phyloP scores from a whole-genome alignment of 768 basidiomycete species.

The Mycena leptocephala region DNA sequence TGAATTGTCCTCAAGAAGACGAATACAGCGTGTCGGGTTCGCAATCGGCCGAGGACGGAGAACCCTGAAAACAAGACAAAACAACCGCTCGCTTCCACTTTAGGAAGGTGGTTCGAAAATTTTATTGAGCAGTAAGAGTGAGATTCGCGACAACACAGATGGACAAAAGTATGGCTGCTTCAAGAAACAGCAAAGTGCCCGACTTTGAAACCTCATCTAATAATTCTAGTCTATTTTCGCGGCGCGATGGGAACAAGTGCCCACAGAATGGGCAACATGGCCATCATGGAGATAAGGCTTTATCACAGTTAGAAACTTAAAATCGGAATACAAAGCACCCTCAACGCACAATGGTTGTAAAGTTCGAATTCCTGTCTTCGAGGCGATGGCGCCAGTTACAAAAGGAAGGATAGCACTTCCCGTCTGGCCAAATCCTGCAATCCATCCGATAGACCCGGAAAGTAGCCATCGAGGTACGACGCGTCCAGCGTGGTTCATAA shows the following conservation, averaged over 20 bases:
- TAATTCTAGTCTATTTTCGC: too few species aligned
- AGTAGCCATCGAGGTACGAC: slow-evolving; percentile 78
- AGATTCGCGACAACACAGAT: too few species aligned
- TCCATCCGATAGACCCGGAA: slow-evolving; percentile 76
- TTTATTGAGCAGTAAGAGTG: too few species aligned
- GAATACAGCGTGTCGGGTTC: slow-evolving; percentile 76
- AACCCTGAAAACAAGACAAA: neutral
- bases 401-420: slow-evolving; percentile 84
- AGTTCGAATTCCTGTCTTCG: slow-evolving; percentile 67
- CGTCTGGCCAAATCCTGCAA: slow-evolving; percentile 78
- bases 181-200: too few species aligned
- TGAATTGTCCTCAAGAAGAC: slow-evolving; percentile 76
- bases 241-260: neutral
- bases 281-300: slow-evolving; percentile 77
- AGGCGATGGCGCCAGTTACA: slow-evolving; percentile 76
- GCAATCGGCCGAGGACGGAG: slow-evolving; percentile 75
- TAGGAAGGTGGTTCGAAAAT: neutral
- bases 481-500: slow-evolving; percentile 78
- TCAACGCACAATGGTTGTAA: slow-evolving; percentile 15
- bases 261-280: slow-evolving; percentile 53
- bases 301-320: neutral
- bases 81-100: slow-evolving; percentile 20
- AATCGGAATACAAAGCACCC: neutral
- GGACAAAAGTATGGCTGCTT: too few species aligned
- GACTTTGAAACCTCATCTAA: too few species aligned